These are phyloP conservation scores for Fusarium guadeloupense DNA, from an alignment of 2,329 filamentous ascomycete genomes.

Conservation along the genomic window DNA sequence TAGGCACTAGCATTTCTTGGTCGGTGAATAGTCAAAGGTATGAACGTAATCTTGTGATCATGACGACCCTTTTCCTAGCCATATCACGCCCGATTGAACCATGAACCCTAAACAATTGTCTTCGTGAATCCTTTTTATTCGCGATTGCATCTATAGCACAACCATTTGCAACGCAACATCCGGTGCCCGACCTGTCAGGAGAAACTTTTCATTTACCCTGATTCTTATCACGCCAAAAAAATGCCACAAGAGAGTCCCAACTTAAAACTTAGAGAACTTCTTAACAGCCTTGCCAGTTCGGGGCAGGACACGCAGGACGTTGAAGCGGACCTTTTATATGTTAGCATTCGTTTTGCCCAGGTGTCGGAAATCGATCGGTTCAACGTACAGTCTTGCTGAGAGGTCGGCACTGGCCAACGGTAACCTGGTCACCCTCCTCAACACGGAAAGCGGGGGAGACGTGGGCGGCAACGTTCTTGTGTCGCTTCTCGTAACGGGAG, in stretches of 20 bases:
- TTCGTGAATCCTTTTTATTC: slow-evolving; percentile 56
- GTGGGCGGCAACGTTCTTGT: slow-evolving; percentile 99
- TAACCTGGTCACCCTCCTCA: slow-evolving; percentile 98
- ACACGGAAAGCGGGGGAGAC: slow-evolving; percentile 99
- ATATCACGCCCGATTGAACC: slow-evolving; percentile 44
- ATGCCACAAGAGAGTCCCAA: slow-evolving; percentile 60
- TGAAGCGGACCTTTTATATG: slow-evolving; percentile 86
- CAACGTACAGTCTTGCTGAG: slow-evolving; percentile 97
- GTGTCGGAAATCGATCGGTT: background rate
- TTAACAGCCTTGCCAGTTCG: slow-evolving; percentile 97
- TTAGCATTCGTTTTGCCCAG: slow-evolving; percentile 35
- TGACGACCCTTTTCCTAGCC: slow-evolving; percentile 43
- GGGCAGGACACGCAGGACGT: slow-evolving; percentile 98
- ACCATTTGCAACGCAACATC: slow-evolving; percentile 55
- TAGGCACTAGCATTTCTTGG: slow-evolving; percentile 36
- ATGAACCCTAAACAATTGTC: slow-evolving; percentile 47
- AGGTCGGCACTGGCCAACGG: slow-evolving; percentile 98
- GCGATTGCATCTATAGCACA: slow-evolving; percentile 58
- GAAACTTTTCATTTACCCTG: slow-evolving; percentile 50
- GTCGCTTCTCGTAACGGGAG: slow-evolving; percentile 99
- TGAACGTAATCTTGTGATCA: slow-evolving; percentile 46
- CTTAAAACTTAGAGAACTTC: slow-evolving; percentile 98
- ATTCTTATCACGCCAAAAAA: slow-evolving; percentile 65
- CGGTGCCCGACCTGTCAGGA: slow-evolving; percentile 53
- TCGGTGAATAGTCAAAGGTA: slow-evolving; percentile 42